These are phyloP conservation scores for Papiliotrema laurentii DNA, from an alignment of 1,284 basidiomycete species.

Conservation along the genomic window DNA sequence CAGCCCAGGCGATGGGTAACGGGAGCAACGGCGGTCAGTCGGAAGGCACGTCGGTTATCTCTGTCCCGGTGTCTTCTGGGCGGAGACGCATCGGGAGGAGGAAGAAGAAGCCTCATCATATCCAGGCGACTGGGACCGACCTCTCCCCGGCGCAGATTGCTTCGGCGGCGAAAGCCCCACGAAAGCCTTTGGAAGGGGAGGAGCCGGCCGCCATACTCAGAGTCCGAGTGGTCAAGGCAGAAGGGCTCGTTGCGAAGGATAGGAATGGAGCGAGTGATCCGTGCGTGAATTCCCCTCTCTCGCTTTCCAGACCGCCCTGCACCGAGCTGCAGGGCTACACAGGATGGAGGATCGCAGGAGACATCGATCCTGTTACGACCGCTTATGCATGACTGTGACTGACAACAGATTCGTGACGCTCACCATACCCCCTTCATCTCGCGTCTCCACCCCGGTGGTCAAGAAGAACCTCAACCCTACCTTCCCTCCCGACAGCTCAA, in stretches of 20 bases:
- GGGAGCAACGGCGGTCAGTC: neutral
- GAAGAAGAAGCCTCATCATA: constrained; percentile 11
- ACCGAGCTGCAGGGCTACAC: too few species aligned
- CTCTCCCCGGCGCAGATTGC: constrained; percentile 33
- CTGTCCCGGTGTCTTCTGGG: neutral
- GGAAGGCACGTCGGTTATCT: neutral
- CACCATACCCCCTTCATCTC: constrained; percentile 58
- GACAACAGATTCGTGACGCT: constrained; percentile 69
- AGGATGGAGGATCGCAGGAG: too few species aligned
- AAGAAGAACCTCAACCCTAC: constrained; percentile 73
- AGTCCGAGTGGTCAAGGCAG: constrained; percentile 48
- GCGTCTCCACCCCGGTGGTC: constrained; percentile 72
- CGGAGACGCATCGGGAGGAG: constrained; percentile 1
- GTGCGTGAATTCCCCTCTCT: constrained; percentile 27
- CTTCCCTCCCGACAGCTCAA: constrained; percentile 67
- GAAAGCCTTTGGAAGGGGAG: constrained; percentile 45
- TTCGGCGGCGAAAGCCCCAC: constrained; percentile 29
- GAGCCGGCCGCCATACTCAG: constrained; percentile 45
- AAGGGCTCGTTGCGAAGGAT: constrained; percentile 52
- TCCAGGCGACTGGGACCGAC: constrained; percentile 1
- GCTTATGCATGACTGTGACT: too few species aligned
- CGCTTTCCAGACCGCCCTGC: neutral
- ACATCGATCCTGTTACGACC: too few species aligned
- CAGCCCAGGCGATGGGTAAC: neutral
- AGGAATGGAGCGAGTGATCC: constrained; percentile 49